Evolutionary conservation across 495 filamentous ascomycete species (phyloP), one percentile per base, ranked within the genome.

Genomic region (Xylaria scruposa): DNA sequence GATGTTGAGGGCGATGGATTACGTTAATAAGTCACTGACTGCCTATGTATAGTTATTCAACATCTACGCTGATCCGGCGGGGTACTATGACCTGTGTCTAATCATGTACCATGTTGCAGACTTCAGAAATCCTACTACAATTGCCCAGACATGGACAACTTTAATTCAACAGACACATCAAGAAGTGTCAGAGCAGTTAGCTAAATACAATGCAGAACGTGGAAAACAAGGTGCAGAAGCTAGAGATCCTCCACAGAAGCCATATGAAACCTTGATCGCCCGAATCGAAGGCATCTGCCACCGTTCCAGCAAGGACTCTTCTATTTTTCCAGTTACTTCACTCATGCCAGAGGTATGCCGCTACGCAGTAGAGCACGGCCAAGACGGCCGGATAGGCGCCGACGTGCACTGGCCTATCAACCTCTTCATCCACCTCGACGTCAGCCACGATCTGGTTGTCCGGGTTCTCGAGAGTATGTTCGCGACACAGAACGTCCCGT

Each of bases 71-170:
- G 95, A 98, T 75, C 90, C 92, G 74, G 95, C 91, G 8, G 88
- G 87, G 67, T 99, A 98, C 84, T 92, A 92, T 82, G 96, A 98
- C 78, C 89, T 99, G 68, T 97, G 91, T 79, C 89, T 99, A 29
- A 86, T 93, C 63, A 97, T 98, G 75, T 98, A 93, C 83, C 91
- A 93, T 81, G 85, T 90, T 0, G 95, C 94, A 40, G 92, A 98
- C 80, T 91, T 95, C 83, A 92, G 94, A 74, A 95, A 94, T 76
- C 85, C 90, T 10, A 88, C 91, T 62, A 91, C 95, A 79, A 94
- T 99, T 78, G 84, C 84, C 67, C 83, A 90, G 64, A 95, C 93
- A 31, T 99, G 96, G 96, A 86, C 91, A 75, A 90, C 91, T 70
- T 86, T 97, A 31, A 89, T 99, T 72, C 87, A 92, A 33, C 82